Evolutionary conservation across 352 stramenopile species (phyloP).

Genomic region (Phytophthora sp.): DNA sequence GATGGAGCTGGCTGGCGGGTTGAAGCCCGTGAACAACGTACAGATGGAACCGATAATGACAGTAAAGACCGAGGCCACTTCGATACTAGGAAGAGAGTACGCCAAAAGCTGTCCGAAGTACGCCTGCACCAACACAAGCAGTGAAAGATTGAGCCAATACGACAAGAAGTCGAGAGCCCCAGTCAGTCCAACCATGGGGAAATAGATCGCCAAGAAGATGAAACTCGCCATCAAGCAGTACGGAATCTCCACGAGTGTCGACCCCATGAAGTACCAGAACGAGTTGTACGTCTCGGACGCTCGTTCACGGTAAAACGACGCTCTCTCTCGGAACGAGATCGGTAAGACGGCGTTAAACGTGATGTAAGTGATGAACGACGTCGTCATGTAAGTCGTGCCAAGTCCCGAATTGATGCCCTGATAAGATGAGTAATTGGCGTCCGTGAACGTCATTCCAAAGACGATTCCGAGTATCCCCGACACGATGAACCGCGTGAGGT

Average conservation of each 20-base stretch:
- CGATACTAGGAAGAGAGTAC: conserved; percentile 40
- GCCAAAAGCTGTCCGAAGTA: conserved; percentile 57
- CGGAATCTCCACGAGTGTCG: conserved; percentile 23
- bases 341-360: conserved; percentile 46
- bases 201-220: conserved; percentile 26
- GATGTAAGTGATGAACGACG: conserved; percentile 34
- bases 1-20: conserved; percentile 33
- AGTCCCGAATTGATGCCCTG: conserved; percentile 43
- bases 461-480: conserved; percentile 3
- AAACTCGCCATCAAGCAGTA: conserved; percentile 22
- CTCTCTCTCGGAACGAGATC: conserved; percentile 25
- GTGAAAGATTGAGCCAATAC: conserved; percentile 52
- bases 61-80: conserved; percentile 37
- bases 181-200: conserved; percentile 13
- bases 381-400: conserved; percentile 77
- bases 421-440: conserved; percentile 35
- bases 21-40: conserved; percentile 50
- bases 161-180: conserved; percentile 24
- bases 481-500: conserved; percentile 21
- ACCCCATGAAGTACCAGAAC: conserved; percentile 27
- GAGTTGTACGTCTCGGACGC: conserved; percentile 9
- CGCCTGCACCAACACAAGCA: conserved; percentile 49
- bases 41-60: conserved; percentile 45
- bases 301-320: conserved; percentile 26
- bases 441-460: conserved; percentile 22